Evolutionary conservation across 2,329 filamentous ascomycete genomes (phyloP).

Genomic region (Colletotrichum sp.): DNA sequence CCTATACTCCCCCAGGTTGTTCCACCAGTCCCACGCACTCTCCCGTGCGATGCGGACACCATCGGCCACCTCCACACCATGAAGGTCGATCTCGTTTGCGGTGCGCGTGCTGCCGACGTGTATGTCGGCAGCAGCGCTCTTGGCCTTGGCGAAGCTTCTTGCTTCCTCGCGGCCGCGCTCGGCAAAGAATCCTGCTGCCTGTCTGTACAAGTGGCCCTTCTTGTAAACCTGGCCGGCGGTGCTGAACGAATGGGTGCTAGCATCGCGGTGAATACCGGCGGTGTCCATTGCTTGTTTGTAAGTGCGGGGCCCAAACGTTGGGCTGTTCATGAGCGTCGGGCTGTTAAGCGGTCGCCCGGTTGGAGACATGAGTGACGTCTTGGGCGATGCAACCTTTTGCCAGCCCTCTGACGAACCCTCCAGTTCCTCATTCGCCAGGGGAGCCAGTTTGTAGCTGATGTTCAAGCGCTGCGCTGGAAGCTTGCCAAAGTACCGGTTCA

Average conservation of each 20-base stretch:
- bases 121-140: constrained; percentile 71
- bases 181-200: constrained; percentile 78
- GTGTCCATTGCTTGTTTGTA: constrained; percentile 23
- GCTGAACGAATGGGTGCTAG: constrained; percentile 34
- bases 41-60: constrained; percentile 79
- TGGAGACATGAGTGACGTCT: neutral
- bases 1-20: constrained; percentile 68
- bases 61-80: constrained; percentile 82
- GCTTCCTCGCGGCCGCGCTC: constrained; percentile 71
- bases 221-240: constrained; percentile 47
- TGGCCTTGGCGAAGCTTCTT: constrained; percentile 60
- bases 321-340: neutral
- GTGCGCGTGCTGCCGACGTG: constrained; percentile 73
- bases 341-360: constrained; percentile 3
- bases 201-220: constrained; percentile 70
- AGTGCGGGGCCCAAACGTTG: neutral
- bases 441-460: constrained; percentile 43
- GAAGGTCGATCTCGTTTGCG: constrained; percentile 71
- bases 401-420: constrained; percentile 23
- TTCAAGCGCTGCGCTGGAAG: constrained; percentile 40
- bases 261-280: constrained; percentile 30
- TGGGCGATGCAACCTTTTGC: constrained; percentile 3
- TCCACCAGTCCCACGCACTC: constrained; percentile 78
- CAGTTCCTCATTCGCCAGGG: constrained; percentile 37
- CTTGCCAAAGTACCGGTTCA: constrained; percentile 48